These are phyloP conservation scores for Hortiboletus campestris DNA, from an alignment of 768 basidiomycete species.

Conservation along the genomic window DNA sequence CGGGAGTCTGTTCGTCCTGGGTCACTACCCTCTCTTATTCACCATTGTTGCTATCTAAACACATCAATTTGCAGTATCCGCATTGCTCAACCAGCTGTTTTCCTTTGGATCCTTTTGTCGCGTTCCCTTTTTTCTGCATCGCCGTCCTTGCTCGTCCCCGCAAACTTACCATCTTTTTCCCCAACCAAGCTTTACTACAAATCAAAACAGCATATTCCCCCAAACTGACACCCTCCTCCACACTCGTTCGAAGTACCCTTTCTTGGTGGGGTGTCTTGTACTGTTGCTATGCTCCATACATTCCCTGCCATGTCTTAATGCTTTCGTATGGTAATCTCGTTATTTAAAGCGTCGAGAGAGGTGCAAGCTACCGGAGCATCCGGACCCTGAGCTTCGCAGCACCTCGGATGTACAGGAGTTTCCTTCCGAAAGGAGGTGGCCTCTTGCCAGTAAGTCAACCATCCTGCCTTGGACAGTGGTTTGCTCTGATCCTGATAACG, in stretches of 20 bases:
- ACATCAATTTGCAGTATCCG: slow-evolving; percentile 23
- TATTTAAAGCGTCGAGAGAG: slow-evolving; percentile 23
- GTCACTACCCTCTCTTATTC: slow-evolving; percentile 16
- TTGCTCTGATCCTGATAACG: slow-evolving; percentile 4
- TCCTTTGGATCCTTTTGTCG: slow-evolving; percentile 22
- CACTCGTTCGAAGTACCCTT: slow-evolving; percentile 29
- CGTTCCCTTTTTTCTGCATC: slow-evolving; percentile 22
- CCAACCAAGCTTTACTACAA: slow-evolving; percentile 13
- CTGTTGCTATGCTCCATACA: slow-evolving; percentile 36
- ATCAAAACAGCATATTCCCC: slow-evolving; percentile 23
- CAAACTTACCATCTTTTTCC: slow-evolving; percentile 15
- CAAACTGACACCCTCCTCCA: slow-evolving; percentile 27
- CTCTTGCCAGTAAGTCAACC: slow-evolving; percentile 13
- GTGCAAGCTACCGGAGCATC: slow-evolving; percentile 6
- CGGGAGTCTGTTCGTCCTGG: slow-evolving; percentile 19
- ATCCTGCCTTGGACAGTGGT: background rate
- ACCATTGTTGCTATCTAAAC: slow-evolving; percentile 25
- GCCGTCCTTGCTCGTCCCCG: slow-evolving; percentile 21
- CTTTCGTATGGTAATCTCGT: slow-evolving; percentile 35
- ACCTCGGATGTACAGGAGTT: slow-evolving; percentile 5
- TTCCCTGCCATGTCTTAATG: slow-evolving; percentile 35
- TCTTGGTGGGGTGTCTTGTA: slow-evolving; percentile 32
- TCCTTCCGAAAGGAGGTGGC: background rate
- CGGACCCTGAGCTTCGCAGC: slow-evolving; percentile 9
- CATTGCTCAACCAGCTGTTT: slow-evolving; percentile 24